A percentile compares a stretch with the other conserved stretches of the same genome.
Conservation (phyloP, 371 early-diverging fungal genomes). For the Lichtheimia ornata region DNA sequence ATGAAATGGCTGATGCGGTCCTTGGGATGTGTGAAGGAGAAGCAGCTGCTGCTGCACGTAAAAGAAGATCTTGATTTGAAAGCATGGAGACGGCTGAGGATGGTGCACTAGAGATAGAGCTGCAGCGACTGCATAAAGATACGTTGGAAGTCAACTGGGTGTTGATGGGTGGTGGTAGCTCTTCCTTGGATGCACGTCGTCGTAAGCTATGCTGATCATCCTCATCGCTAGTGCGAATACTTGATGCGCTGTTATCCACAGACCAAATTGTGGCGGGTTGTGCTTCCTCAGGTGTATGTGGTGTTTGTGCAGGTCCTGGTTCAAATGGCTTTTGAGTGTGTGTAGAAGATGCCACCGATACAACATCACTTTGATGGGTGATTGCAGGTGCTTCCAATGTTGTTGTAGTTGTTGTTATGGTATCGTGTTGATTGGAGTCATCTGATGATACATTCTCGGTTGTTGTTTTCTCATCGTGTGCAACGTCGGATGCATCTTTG, state of each 20-base stretch:
- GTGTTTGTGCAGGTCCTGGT: conserved; percentile 6
- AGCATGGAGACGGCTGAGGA: conserved; percentile 6
- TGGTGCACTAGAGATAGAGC: conserved; percentile 9
- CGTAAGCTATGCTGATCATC: not conserved
- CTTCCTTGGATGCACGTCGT: conserved; percentile 13
- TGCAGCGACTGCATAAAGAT: conserved; percentile 23
- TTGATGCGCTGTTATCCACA: conserved; percentile 1
- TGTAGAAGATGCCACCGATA: not conserved
- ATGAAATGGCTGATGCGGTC: conserved; percentile 5
- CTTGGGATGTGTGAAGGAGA: not conserved
- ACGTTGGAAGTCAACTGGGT: conserved; percentile 8
- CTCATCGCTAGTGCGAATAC: not conserved
- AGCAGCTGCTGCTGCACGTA: conserved; percentile 1
- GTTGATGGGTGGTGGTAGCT: conserved; percentile 2
- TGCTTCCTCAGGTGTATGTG: conserved; percentile 17
- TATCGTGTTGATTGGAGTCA: not conserved
- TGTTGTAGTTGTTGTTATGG: conserved; percentile 7
- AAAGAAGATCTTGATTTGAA: conserved; percentile 5
- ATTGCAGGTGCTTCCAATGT: conserved; percentile 8
- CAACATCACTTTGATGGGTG: not conserved
- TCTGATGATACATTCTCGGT: not conserved
- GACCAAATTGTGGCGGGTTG: conserved; percentile 18
- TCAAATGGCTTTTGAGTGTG: conserved; percentile 18
- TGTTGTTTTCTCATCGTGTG: conserved; percentile 2
- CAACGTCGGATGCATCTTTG: not conserved